These are phyloP conservation scores for Sporisorium scitamineum DNA, from an alignment of 1,284 basidiomycete species.

Conservation along the genomic window DNA sequence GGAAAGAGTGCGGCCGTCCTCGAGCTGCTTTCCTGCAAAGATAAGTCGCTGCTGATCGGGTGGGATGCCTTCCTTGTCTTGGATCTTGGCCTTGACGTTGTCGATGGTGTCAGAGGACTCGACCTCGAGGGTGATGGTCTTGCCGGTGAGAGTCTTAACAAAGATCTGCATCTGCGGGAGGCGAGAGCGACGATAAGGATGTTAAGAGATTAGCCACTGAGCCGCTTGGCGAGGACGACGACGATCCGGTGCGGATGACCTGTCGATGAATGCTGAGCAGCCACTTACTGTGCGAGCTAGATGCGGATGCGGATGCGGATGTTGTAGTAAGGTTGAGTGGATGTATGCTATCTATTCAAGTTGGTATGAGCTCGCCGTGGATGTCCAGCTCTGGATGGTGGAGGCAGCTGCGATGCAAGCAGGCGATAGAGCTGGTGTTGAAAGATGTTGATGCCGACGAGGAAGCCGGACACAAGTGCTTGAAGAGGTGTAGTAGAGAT, in stretches of 20 bases:
- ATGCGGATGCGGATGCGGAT: conserved; percentile 11
- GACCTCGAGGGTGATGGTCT: conserved; percentile 94
- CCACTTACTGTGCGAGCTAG: conserved; percentile 26
- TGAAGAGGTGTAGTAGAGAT: background rate
- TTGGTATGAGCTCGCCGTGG: background rate
- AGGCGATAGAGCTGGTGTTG: background rate
- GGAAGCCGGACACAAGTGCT: background rate
- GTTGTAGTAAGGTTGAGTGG: background rate
- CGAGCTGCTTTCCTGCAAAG: conserved; percentile 72
- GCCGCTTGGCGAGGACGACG: background rate
- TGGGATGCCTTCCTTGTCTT: conserved; percentile 69
- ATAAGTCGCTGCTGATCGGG: conserved; percentile 72
- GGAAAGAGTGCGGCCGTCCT: conserved; percentile 71
- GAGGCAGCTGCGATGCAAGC: background rate
- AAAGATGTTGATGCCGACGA: conserved; percentile 9
- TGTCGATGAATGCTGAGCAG: background rate
- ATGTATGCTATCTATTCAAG: background rate
- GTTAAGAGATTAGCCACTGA: background rate
- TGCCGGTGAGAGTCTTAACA: conserved; percentile 85
- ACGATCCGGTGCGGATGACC: background rate
- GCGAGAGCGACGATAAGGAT: background rate
- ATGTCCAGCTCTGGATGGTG: background rate
- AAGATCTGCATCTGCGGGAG: conserved; percentile 56
- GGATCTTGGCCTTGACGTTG: conserved; percentile 74
- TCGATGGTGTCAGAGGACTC: conserved; percentile 93